These are phyloP conservation scores for Pythium brachiatum DNA, from an alignment of 352 stramenopile species.

Conservation along the genomic window DNA sequence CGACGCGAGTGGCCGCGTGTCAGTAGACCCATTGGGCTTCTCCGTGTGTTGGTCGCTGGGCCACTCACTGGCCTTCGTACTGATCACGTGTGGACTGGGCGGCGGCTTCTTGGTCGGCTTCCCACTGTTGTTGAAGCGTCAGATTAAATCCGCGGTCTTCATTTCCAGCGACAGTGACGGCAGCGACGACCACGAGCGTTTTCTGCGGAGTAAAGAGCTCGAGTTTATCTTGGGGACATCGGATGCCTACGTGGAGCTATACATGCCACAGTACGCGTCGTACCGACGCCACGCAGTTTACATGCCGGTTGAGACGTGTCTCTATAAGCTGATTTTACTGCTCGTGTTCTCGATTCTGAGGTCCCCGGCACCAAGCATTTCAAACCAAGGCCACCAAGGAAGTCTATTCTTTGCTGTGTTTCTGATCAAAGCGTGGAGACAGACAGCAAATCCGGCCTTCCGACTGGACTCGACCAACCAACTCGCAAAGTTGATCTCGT, in stretches of 20 bases:
- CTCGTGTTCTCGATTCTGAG: slow-evolving; percentile 48
- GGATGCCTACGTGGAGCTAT: slow-evolving; percentile 56
- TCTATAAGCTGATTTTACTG: slow-evolving; percentile 50
- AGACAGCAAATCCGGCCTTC: slow-evolving; percentile 30
- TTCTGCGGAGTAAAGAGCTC: slow-evolving; percentile 49
- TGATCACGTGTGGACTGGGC: slow-evolving; percentile 36
- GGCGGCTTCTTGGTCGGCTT: slow-evolving; percentile 47
- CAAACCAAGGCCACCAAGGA: slow-evolving; percentile 51
- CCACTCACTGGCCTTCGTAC: slow-evolving; percentile 30
- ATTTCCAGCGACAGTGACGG: slow-evolving; percentile 16
- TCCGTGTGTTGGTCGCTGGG: slow-evolving; percentile 27
- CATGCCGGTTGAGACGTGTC: slow-evolving; percentile 37
- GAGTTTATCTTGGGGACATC: slow-evolving; percentile 55
- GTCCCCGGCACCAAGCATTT: slow-evolving; percentile 34
- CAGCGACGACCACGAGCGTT: slow-evolving; percentile 42
- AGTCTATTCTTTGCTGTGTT: slow-evolving; percentile 39
- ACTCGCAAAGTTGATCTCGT: slow-evolving; percentile 32
- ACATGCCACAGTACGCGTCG: slow-evolving; percentile 50
- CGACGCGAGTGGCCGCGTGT: slow-evolving; percentile 32
- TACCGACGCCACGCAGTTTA: slow-evolving; percentile 33
- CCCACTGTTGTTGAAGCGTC: slow-evolving; percentile 33
- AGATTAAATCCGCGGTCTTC: slow-evolving; percentile 34
- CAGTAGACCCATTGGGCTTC: slow-evolving; percentile 43
- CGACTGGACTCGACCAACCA: slow-evolving; percentile 37
- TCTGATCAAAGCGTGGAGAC: slow-evolving; percentile 25